A percentile compares a stretch with the other conserved stretches of the same genome.
Conservation (phyloP, 768 basidiomycete species). For the Cubamyces lactineus region DNA sequence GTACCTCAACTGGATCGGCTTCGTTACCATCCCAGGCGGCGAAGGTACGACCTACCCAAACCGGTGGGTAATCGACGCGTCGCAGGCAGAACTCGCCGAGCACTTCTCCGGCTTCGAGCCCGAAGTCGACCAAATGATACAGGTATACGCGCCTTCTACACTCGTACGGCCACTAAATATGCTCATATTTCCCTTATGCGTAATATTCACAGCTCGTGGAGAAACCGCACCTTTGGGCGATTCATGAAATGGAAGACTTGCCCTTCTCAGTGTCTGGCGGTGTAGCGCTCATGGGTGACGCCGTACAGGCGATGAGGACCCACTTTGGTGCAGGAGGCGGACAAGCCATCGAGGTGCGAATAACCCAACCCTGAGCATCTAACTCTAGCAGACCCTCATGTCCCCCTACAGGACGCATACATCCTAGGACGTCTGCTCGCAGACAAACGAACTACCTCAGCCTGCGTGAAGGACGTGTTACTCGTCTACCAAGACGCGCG, state of each 20-base stretch:
- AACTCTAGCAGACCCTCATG: too few relatives aligned
- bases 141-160: constrained; percentile 13
- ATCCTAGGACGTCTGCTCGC: constrained; percentile 29
- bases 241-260: constrained; percentile 32
- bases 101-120: constrained; percentile 32
- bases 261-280: constrained; percentile 30
- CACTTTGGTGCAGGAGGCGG: constrained; percentile 36
- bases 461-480: constrained; percentile 18
- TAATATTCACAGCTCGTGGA: constrained; percentile 30
- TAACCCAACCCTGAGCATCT: too few relatives aligned
- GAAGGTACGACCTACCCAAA: constrained; percentile 30
- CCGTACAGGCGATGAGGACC: constrained; percentile 35
- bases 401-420: constrained; percentile 30
- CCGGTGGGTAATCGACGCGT: constrained; percentile 31
- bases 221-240: constrained; percentile 30
- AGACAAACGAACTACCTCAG: constrained; percentile 20
- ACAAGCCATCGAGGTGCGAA: constrained; percentile 34
- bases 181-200: too few relatives aligned
- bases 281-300: constrained; percentile 38
- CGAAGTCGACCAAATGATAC: constrained; percentile 30
- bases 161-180: too few relatives aligned
- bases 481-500: constrained; percentile 30
- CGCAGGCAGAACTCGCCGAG: constrained; percentile 26
- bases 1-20: constrained; percentile 31
- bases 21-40: constrained; percentile 26